Conservation (phyloP, 345 rosid genomes). For the Pistacia atlantica region DNA sequence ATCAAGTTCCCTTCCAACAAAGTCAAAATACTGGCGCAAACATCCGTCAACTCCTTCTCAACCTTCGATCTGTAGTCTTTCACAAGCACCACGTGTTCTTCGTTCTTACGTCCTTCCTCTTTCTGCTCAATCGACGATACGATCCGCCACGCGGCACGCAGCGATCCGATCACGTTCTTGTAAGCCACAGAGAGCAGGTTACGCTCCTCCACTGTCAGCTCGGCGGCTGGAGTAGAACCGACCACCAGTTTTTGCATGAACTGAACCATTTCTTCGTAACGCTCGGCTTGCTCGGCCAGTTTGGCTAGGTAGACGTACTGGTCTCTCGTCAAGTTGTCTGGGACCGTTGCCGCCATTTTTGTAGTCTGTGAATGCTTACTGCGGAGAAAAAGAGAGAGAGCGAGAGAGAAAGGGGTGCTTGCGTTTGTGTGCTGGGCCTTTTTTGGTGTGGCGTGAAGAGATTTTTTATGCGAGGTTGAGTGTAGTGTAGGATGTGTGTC, state of each 20-base stretch:
- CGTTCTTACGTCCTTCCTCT: slow-evolving; percentile 92
- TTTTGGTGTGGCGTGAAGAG: background rate
- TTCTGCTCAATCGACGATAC: slow-evolving; percentile 96
- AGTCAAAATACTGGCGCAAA: slow-evolving; percentile 72
- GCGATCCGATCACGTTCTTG: slow-evolving; percentile 98
- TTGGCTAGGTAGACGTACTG: slow-evolving; percentile 94
- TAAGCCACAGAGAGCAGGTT: slow-evolving; percentile 95
- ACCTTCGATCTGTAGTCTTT: slow-evolving; percentile 96
- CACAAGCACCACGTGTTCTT: slow-evolving; percentile 83
- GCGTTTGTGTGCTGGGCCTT: too few relatives aligned
- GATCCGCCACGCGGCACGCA: slow-evolving; percentile 97
- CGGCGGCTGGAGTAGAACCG: slow-evolving; percentile 72
- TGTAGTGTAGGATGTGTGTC: background rate
- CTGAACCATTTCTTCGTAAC: slow-evolving; percentile 95
- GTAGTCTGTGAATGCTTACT: background rate
- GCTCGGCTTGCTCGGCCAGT: slow-evolving; percentile 97
- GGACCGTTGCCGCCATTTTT: slow-evolving; percentile 37
- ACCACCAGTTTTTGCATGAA: slow-evolving; percentile 91
- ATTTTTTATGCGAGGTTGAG: too few relatives aligned
- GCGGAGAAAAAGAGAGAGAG: background rate
- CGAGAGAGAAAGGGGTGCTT: background rate
- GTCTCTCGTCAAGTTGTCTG: slow-evolving; percentile 71
- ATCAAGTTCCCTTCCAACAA: slow-evolving; percentile 70
- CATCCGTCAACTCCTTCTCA: slow-evolving; percentile 74
- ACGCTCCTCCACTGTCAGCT: slow-evolving; percentile 91